Conservation (phyloP, 2,329 filamentous ascomycete genomes). For the Aureobasidium mangrovei region DNA sequence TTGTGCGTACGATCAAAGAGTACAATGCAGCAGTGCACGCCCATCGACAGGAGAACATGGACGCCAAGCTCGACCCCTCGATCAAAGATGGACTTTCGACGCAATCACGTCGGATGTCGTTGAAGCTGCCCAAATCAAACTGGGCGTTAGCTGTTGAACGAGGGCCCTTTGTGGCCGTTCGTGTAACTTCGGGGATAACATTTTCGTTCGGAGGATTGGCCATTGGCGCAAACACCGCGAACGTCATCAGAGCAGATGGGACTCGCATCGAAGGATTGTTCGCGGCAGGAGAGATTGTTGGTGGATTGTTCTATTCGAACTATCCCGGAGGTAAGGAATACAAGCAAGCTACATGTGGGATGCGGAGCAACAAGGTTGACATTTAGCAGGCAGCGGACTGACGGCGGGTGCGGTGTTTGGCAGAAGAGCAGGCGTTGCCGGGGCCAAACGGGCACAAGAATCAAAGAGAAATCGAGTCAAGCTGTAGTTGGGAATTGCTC, state of each 20-base stretch:
- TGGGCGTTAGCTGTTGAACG: constrained; percentile 54
- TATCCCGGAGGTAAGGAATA: constrained; percentile 44
- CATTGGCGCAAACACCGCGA: constrained; percentile 46
- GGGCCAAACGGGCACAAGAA: constrained; percentile 18
- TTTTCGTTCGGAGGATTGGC: constrained; percentile 60
- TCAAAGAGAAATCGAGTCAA: constrained; percentile 9
- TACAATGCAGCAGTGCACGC: constrained; percentile 51
- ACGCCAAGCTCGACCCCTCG: constrained; percentile 48
- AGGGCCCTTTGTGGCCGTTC: constrained; percentile 53
- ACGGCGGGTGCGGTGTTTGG: constrained; percentile 51
- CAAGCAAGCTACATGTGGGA: not conserved
- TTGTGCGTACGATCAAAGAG: constrained; percentile 44
- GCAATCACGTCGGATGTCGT: constrained; percentile 36
- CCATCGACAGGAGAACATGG: constrained; percentile 38
- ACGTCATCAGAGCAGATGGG: constrained; percentile 41
- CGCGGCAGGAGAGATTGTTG: constrained; percentile 58
- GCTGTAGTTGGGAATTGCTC: not conserved
- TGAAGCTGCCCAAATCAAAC: constrained; percentile 53
- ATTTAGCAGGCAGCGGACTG: constrained; percentile 41
- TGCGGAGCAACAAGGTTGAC: not conserved
- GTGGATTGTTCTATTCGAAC: constrained; percentile 54
- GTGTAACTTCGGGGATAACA: constrained; percentile 56
- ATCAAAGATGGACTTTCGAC: constrained; percentile 55
- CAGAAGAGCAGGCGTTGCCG: constrained; percentile 33
- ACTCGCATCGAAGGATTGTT: constrained; percentile 46